These are phyloP conservation scores for Histomonas meleagridis DNA, from an alignment of 208 protist genomes.

Conservation along the genomic window DNA sequence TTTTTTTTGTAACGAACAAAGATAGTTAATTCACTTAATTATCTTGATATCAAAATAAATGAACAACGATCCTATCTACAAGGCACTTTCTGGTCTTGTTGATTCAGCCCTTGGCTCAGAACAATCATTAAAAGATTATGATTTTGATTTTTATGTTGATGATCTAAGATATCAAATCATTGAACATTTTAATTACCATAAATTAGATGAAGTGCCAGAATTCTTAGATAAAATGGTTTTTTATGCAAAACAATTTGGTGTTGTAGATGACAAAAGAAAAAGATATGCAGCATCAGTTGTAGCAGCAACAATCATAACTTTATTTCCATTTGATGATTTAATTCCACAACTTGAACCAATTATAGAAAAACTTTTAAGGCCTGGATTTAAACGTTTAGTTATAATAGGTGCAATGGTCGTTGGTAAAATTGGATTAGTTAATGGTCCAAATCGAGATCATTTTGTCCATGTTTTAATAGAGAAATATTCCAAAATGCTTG, in stretches of 20 bases:
- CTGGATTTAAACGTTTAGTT: neutral
- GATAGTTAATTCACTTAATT: too few relatives aligned
- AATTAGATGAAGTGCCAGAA: neutral
- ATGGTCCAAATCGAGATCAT: neutral
- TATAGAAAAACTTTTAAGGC: neutral
- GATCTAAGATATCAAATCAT: constrained; percentile 33
- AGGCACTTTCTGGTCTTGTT: neutral
- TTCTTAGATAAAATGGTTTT: neutral
- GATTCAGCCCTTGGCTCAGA: neutral
- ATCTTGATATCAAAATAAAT: too few relatives aligned
- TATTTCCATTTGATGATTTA: constrained; percentile 16
- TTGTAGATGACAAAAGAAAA: neutral
- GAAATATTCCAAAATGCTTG: neutral
- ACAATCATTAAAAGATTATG: constrained; percentile 1
- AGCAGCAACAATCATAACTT: neutral
- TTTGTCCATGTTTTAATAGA: neutral
- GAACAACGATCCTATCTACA: neutral
- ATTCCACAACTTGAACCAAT: constrained; percentile 14
- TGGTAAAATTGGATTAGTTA: neutral
- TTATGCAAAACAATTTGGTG: neutral
- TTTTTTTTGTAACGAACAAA: too few relatives aligned
- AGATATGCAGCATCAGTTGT: neutral
- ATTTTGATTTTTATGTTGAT: constrained; percentile 36
- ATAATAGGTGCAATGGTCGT: neutral
- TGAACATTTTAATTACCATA: constrained; percentile 13